Base-by-base conservation (phyloP, 768 basidiomycete species). In the Piloderma croceum region DNA sequence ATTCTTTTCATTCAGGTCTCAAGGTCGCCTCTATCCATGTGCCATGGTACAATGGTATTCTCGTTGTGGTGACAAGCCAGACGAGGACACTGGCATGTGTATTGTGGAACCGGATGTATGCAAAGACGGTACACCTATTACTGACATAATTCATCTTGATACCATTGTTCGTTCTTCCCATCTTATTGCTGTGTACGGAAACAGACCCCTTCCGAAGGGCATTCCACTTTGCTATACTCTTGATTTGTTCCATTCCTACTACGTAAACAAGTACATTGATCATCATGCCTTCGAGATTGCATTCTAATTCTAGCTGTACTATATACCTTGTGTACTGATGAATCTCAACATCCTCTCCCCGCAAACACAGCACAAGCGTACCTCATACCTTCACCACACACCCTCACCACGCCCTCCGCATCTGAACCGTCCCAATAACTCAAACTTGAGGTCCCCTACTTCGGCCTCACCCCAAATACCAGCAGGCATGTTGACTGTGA, bases 61-160 rank as follows among this genome's bases (percentile, higher is more conserved):
- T 9, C 7, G 36, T 2, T 31, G 50, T 29, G 50, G 50, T 11
- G 37, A 52, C 20, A 45, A 44, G 18, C 53, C 47, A 3, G 53
- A 57, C 31, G 23, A 39, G 10, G 46, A 47, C 9, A 59, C 52
- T 10, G 59, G 53, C 21, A 57, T 62, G 55, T 62, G 58, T 57
- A 51, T 46, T 24, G 62, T 62, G 2, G 36, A 47, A 15, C 61
- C 57, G 20, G 59, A 63, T n/a, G 33, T 54, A 22, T 38, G 49
- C 34, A 32, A 24, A 23, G 9, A 34, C 17, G 41, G 44, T n/a
- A 19, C 46, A 7, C 41, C 4, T 10, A 19, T 32, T 6, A 13
- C 47, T 15, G 24, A 36, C 7, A 36, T 61, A 5, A 48, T 61
- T 34, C 52, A 52, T 32, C 18, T 58, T 13, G 49, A 59, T 33